Conservation (phyloP, 2,329 filamentous ascomycete genomes). For the Fusarium sp. region DNA sequence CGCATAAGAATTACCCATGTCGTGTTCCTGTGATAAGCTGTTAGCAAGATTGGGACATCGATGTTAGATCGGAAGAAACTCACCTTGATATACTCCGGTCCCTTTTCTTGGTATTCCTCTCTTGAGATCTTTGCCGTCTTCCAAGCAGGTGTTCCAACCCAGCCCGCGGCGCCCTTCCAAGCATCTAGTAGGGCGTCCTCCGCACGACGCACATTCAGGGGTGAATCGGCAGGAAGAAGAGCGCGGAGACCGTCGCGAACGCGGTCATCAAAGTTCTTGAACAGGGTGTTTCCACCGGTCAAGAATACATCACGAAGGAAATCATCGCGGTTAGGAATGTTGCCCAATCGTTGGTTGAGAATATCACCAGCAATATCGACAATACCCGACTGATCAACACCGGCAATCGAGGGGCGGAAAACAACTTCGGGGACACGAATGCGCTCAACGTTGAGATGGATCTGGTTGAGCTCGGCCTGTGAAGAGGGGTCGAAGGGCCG, state of each 20-base stretch:
- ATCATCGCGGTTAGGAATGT: constrained; percentile 67
- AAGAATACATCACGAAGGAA: constrained; percentile 90
- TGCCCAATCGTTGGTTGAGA: constrained; percentile 80
- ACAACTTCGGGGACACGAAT: constrained; percentile 94
- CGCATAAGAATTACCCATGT: constrained; percentile 71
- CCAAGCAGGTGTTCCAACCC: constrained; percentile 74
- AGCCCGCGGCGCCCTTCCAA: constrained; percentile 91
- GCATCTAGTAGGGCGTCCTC: constrained; percentile 84
- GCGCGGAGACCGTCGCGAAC: constrained; percentile 77
- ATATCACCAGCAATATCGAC: constrained; percentile 94
- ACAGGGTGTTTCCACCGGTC: constrained; percentile 92
- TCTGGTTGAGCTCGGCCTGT: constrained; percentile 82
- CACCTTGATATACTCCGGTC: constrained; percentile 91
- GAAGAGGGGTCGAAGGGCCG: constrained; percentile 85
- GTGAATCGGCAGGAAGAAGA: constrained; percentile 75
- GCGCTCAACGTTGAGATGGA: constrained; percentile 96
- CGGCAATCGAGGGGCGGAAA: constrained; percentile 92
- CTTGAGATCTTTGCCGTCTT: constrained; percentile 75
- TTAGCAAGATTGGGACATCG: constrained; percentile 19
- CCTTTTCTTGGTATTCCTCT: constrained; percentile 92
- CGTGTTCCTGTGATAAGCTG: constrained; percentile 65
- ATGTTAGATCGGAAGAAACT: constrained; percentile 38
- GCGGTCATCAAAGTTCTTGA: constrained; percentile 86
- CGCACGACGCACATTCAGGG: constrained; percentile 78
- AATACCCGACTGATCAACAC: constrained; percentile 91